Percentiles rank a stretch among this genome's conserved stretches.
These are phyloP conservation scores for Piper longum DNA, from an alignment of 164 flowering plant species.

Conservation along the genomic window DNA sequence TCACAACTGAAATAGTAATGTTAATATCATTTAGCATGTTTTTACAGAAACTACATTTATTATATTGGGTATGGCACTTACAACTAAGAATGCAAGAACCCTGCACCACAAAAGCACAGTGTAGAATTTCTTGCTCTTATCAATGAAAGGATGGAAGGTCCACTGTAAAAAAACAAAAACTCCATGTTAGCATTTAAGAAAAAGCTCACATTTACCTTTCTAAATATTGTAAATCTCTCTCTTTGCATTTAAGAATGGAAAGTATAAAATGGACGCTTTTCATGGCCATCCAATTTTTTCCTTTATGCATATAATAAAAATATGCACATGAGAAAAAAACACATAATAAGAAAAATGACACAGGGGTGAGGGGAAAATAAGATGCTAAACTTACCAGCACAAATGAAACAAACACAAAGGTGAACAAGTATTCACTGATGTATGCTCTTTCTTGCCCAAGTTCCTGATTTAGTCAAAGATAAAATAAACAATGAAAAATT, in stretches of 20 bases:
- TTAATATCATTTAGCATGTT: no score
- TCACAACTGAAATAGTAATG: no score
- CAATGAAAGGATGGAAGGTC: constrained; percentile 92
- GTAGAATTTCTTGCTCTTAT: constrained; percentile 84
- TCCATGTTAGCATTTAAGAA: background rate
- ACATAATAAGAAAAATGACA: background rate
- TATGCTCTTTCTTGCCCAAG: constrained; percentile 84
- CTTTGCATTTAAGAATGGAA: background rate
- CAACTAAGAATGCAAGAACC: constrained; percentile 89
- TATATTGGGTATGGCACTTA: constrained; percentile 26
- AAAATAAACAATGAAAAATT: no score
- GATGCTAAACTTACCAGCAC: constrained; percentile 43
- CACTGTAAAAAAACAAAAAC: constrained; percentile 52
- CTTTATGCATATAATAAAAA: no score
- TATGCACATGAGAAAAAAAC: background rate
- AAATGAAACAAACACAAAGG: constrained; percentile 63
- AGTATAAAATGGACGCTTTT: no score
- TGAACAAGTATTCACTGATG: constrained; percentile 82
- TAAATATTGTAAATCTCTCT: background rate
- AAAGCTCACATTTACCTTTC: background rate
- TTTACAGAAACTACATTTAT: no score
- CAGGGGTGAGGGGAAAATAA: constrained; percentile 1
- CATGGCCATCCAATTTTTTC: background rate
- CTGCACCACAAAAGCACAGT: constrained; percentile 95
- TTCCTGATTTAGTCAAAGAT: constrained; percentile 33